Evolutionary conservation across 441 rosid species (phyloP).

Genomic region (Pelargonium cotyledonis): DNA sequence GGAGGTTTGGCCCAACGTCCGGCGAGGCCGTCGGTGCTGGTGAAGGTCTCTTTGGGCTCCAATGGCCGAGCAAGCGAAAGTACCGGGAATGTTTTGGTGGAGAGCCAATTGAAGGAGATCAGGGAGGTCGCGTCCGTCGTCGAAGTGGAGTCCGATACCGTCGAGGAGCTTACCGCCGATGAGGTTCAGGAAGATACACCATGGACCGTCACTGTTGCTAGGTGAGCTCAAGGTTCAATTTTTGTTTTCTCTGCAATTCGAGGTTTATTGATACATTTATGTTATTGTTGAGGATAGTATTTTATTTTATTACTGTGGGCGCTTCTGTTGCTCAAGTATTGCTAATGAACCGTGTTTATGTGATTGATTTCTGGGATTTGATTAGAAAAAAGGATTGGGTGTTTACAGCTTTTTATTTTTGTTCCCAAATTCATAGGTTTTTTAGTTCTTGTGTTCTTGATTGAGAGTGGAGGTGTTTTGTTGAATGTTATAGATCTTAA

Average conservation of each 20-base stretch:
- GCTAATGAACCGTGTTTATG: too few species aligned
- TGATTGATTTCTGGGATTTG: too few species aligned
- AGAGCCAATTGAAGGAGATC: conserved; percentile 34
- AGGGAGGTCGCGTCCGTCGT: conserved; percentile 35
- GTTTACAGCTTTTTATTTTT: not conserved
- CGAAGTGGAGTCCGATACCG: conserved; percentile 38
- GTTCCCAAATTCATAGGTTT: not conserved
- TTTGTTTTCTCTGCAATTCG: not conserved
- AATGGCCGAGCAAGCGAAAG: conserved; percentile 29
- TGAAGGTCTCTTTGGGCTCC: conserved; percentile 34
- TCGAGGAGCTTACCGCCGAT: conserved; percentile 67
- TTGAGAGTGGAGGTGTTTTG: not conserved
- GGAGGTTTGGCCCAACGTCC: conserved; percentile 39
- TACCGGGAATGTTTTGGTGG: conserved; percentile 43
- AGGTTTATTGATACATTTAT: too few species aligned
- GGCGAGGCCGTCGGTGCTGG: conserved; percentile 20
- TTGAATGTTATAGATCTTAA: not conserved
- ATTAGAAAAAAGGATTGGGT: not conserved
- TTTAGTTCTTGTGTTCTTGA: not conserved
- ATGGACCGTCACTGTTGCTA: conserved; percentile 84
- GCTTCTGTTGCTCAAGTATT: too few species aligned
- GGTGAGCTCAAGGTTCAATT: conserved; percentile 28
- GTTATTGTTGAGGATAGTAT: not conserved
- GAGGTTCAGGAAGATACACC: conserved; percentile 71
- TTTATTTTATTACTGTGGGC: too few species aligned